Evolutionary conservation across 2,329 filamentous ascomycete species (phyloP).

Genomic region (Ophiocordyceps unilateralis): DNA sequence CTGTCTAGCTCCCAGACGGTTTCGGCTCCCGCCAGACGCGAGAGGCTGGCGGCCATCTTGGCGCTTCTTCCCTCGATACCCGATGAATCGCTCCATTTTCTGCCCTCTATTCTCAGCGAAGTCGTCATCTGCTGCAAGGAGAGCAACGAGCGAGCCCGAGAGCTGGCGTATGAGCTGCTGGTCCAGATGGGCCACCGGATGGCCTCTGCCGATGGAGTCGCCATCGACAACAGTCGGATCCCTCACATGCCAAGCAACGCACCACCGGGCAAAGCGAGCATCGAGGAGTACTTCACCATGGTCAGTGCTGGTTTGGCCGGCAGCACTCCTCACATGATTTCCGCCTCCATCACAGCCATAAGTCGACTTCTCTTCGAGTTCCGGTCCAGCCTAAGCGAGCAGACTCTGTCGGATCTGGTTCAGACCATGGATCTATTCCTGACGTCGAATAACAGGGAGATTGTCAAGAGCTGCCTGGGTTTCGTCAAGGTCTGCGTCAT

Average conservation of each 20-base stretch:
- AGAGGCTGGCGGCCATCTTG: constrained; percentile 68
- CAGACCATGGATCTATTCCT: constrained; percentile 93
- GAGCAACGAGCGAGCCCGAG: constrained; percentile 86
- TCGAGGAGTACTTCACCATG: constrained; percentile 98
- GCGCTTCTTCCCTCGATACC: constrained; percentile 69
- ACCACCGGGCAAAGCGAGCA: constrained; percentile 56
- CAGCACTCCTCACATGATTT: constrained; percentile 91
- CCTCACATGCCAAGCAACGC: constrained; percentile 73
- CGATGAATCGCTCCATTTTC: constrained; percentile 69
- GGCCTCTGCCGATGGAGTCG: constrained; percentile 43
- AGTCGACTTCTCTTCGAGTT: constrained; percentile 91
- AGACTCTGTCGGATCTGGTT: constrained; percentile 67
- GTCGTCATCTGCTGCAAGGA: constrained; percentile 96
- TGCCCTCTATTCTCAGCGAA: constrained; percentile 79
- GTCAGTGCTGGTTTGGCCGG: constrained; percentile 88
- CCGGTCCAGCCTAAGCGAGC: constrained; percentile 47
- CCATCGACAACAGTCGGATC: constrained; percentile 73
- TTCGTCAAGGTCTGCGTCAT: constrained; percentile 96
- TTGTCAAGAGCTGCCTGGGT: constrained; percentile 83
- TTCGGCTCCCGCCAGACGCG: constrained; percentile 68
- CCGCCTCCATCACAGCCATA: constrained; percentile 86
- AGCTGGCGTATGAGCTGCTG: constrained; percentile 75
- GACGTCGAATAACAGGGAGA: constrained; percentile 90
- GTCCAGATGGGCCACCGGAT: constrained; percentile 79
- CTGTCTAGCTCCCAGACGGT: constrained; percentile 68